These are phyloP conservation scores for Salix viminalis DNA, from an alignment of 345 rosid genomes.

Conservation along the genomic window DNA sequence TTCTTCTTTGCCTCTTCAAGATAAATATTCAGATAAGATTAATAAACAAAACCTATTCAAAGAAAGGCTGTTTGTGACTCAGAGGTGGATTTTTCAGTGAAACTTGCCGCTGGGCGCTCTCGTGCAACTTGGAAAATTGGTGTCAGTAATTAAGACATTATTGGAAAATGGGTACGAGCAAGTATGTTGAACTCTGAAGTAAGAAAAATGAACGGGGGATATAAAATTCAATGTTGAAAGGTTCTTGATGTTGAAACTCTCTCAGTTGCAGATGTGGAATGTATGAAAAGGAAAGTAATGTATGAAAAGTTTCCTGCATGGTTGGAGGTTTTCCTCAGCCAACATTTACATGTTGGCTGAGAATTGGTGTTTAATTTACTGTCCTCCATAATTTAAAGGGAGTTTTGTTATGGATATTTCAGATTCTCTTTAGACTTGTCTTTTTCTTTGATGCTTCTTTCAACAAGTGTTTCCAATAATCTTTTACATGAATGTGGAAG, in stretches of 20 bases:
- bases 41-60: background rate
- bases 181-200: background rate
- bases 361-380: conserved; percentile 1
- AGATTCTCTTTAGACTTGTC: conserved; percentile 14
- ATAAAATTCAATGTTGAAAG: conserved; percentile 6
- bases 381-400: conserved; percentile 11
- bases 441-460: conserved; percentile 8
- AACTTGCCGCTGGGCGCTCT: background rate
- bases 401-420: conserved; percentile 10
- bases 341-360: conserved; percentile 4
- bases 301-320: background rate
- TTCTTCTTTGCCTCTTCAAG: background rate
- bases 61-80: conserved; percentile 1
- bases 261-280: background rate
- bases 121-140: background rate
- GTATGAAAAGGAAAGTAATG: background rate
- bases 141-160: background rate
- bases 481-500: conserved; percentile 13
- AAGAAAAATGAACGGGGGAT: background rate
- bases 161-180: background rate
- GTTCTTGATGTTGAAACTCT: background rate
- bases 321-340: background rate
- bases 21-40: background rate
- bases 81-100: background rate
- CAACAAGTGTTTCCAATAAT: conserved; percentile 6